Evolutionary conservation across 2,329 filamentous ascomycete genomes (phyloP), one percentile per base, ranked within the genome.

Genomic region (Fusarium nelsonii): DNA sequence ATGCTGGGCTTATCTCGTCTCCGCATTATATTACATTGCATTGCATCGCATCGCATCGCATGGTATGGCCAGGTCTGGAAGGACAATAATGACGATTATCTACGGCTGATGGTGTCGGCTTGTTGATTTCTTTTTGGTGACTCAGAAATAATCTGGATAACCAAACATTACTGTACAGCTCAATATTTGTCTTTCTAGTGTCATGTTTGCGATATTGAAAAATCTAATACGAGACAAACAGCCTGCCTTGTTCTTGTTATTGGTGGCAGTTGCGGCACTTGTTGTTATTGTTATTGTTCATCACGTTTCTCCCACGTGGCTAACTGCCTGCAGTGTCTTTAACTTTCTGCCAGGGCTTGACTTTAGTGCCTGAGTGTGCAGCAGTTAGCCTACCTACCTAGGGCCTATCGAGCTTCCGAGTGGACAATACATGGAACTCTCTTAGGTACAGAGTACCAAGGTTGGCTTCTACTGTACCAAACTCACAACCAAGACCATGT

Each of bases 261-360:
- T 55, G 60, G 23, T 23, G 23, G 23, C 23, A 23, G 23, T 23
- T 23, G 23, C 23, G 23, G 23, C 23, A 23, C 23, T 23, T 23
- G 23, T 23, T 23, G 32, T 18, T 45, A 40, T 16, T 55, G 58
- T 48, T 43, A 65, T 54, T 64, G 54, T 39, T 51, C n/a, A 51
- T 74, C 69, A 72, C 62, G 61, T 64, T 71, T 53, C 58, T 67
- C 53, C 73, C 73, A 74, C 73, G 73, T 74, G 73, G 73, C 71
- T 52, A 58, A 50, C 52, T 63, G 26, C 34, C 50, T 63, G 48
- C 39, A 65, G 43, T 49, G 39, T 68, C 63, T 58, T 43, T 32
- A 26, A 30, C 45, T 20, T 48, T 30, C 8, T 30, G 14, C 32
- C 44, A 52, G 50, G 56, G 41, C 40, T 45, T 33, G 14, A 18